A percentile compares a stretch with the other conserved stretches of the same genome.
Evolutionary conservation across 371 early-diverging fungal species (phyloP).

Genomic region (Mucor plumbeus): DNA sequence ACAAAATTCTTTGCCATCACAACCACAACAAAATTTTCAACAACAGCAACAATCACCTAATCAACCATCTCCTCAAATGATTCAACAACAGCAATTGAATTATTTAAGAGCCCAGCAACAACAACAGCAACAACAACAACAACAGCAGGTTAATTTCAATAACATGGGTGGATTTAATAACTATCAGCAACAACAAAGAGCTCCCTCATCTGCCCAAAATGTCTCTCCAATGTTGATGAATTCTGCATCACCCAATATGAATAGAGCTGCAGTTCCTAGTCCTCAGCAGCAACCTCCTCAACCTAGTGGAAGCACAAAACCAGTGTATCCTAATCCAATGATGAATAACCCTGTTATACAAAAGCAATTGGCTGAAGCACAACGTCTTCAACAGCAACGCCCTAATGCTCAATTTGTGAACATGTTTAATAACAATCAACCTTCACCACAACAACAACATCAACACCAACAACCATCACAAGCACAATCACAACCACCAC

Average conservation of each 20-base stretch:
- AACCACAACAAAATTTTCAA: slow-evolving; percentile 18
- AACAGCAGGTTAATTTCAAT: slow-evolving; percentile 26
- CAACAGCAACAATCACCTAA: slow-evolving; percentile 2
- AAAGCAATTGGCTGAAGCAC: slow-evolving; percentile 18
- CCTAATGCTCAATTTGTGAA: slow-evolving; percentile 6
- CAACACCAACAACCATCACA: not conserved
- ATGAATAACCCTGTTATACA: not conserved
- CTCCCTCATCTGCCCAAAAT: slow-evolving; percentile 16
- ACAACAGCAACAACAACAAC: slow-evolving; percentile 25
- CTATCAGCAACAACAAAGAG: slow-evolving; percentile 25
- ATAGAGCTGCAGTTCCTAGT: slow-evolving; percentile 1
- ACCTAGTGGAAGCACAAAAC: slow-evolving; percentile 1
- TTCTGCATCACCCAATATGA: slow-evolving; percentile 13
- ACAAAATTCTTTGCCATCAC: slow-evolving; percentile 4
- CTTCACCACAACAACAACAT: slow-evolving; percentile 6
- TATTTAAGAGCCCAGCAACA: slow-evolving; percentile 3
- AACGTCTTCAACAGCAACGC: slow-evolving; percentile 1
- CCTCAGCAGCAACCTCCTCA: slow-evolving; percentile 10
- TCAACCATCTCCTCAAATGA: slow-evolving; percentile 25
- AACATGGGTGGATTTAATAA: slow-evolving; percentile 12
- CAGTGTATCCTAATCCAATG: slow-evolving; percentile 8
- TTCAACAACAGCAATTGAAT: slow-evolving; percentile 20
- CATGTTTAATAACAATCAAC: slow-evolving; percentile 5
- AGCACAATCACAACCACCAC: not conserved
- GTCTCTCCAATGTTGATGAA: slow-evolving; percentile 26